Percentiles rank a stretch among this genome's conserved stretches.
phyloP scores from a whole-genome alignment of 768 basidiomycete species.

The Russula foetens region DNA sequence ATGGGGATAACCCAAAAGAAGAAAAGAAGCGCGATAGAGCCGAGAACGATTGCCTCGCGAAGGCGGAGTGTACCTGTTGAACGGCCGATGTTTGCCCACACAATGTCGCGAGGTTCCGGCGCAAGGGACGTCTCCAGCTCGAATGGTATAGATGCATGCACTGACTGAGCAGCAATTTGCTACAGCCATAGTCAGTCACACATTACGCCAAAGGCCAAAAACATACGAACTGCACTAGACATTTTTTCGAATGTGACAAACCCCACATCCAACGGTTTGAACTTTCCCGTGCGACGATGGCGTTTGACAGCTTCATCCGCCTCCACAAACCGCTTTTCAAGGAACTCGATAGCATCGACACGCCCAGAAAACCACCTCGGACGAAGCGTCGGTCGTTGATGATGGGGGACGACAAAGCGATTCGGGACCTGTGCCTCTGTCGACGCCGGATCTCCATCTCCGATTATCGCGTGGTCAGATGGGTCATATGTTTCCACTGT shows the following conservation, averaged over 20 bases:
- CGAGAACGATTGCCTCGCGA: constrained; percentile 66
- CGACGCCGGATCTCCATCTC: constrained; percentile 43
- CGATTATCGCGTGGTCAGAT: constrained; percentile 43
- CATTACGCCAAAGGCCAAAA: not conserved
- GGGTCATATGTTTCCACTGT: constrained; percentile 76
- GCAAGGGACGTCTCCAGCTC: constrained; percentile 66
- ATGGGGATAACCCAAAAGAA: constrained; percentile 94
- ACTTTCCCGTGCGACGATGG: constrained; percentile 61
- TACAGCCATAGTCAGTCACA: constrained; percentile 24
- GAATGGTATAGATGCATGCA: constrained; percentile 61
- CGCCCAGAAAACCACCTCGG: constrained; percentile 65
- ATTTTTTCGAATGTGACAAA: constrained; percentile 98
- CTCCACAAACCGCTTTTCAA: constrained; percentile 70
- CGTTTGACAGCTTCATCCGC: constrained; percentile 80
- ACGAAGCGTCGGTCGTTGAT: constrained; percentile 66
- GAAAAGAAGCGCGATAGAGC: constrained; percentile 61
- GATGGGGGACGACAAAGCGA: constrained; percentile 66
- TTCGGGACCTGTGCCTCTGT: constrained; percentile 41
- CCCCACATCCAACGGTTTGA: constrained; percentile 74
- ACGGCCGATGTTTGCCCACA: constrained; percentile 86
- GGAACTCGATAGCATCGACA: constrained; percentile 85
- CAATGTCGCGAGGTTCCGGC: constrained; percentile 91
- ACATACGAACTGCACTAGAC: constrained; percentile 67
- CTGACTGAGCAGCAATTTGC: constrained; percentile 87
- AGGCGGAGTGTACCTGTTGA: constrained; percentile 48